These are phyloP conservation scores for Saccharomycopsis amapae DNA, from an alignment of 805 yeast genomes.

Conservation along the genomic window DNA sequence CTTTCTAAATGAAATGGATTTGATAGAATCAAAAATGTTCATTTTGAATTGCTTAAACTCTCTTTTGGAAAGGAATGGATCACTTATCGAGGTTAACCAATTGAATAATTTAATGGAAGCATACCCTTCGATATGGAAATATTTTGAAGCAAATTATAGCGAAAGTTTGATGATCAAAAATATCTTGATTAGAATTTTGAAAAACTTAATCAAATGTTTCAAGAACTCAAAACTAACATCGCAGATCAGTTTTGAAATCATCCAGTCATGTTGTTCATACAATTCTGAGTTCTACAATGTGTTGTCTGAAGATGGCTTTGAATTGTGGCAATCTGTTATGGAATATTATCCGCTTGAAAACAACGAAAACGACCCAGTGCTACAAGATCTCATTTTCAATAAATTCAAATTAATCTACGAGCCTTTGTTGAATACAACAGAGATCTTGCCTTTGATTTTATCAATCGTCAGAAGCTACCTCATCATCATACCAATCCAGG, in stretches of 20 bases:
- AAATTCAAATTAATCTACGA: slow-evolving; percentile 46
- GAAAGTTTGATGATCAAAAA: slow-evolving; percentile 42
- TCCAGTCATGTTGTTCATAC: slow-evolving; percentile 55
- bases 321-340: slow-evolving; percentile 68
- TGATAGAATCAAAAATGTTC: slow-evolving; percentile 72
- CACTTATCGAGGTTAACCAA: neutral
- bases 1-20: slow-evolving; percentile 42
- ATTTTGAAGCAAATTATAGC: slow-evolving; percentile 25
- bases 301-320: slow-evolving; percentile 79
- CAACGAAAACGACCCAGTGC: slow-evolving; percentile 23
- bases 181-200: slow-evolving; percentile 48
- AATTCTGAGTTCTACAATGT: slow-evolving; percentile 47
- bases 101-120: slow-evolving; percentile 9
- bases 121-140: slow-evolving; percentile 34
- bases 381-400: slow-evolving; percentile 34
- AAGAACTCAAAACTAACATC: slow-evolving; percentile 42
- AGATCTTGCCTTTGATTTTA: slow-evolving; percentile 57
- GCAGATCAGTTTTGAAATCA: slow-evolving; percentile 57
- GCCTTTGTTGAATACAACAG: slow-evolving; percentile 66
- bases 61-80: slow-evolving; percentile 13
- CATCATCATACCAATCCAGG: slow-evolving; percentile 36
- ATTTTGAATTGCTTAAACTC: slow-evolving; percentile 39
- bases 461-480: slow-evolving; percentile 59
- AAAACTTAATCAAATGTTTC: slow-evolving; percentile 48
- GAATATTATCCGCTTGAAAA: slow-evolving; percentile 47